Conservation (phyloP, 208 protist species). For the Trypanosoma mega region DNA sequence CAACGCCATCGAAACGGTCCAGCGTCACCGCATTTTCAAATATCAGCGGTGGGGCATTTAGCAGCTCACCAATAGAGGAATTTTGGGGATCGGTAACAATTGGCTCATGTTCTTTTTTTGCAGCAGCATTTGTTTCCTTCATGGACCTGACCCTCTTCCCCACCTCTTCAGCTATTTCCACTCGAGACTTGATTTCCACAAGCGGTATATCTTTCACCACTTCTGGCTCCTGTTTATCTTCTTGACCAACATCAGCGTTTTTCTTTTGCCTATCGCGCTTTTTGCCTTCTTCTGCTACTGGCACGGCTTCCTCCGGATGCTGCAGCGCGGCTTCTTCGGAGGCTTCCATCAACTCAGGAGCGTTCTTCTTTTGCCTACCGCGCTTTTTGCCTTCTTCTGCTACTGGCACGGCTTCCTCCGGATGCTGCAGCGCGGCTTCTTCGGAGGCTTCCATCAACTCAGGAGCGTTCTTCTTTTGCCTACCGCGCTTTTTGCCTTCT, state of each 20-base stretch:
- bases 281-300: slow-evolving; percentile 6
- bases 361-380: not conserved
- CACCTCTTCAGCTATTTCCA: slow-evolving; percentile 7
- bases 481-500: slow-evolving; percentile 1
- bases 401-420: slow-evolving; percentile 4
- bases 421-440: slow-evolving; percentile 13
- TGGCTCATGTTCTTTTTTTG: not conserved
- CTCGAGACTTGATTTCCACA: slow-evolving; percentile 12
- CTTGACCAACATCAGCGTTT: too few species aligned
- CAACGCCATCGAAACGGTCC: slow-evolving; percentile 35
- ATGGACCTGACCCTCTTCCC: slow-evolving; percentile 5
- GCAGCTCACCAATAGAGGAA: slow-evolving; percentile 13
- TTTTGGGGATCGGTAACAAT: not conserved
- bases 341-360: not conserved
- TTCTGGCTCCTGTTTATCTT: too few species aligned
- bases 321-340: not conserved
- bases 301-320: not conserved
- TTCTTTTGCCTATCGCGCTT: slow-evolving; percentile 9
- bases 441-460: slow-evolving; percentile 13
- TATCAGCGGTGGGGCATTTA: slow-evolving; percentile 28
- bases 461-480: not conserved
- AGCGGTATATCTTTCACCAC: slow-evolving; percentile 20
- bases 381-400: not conserved
- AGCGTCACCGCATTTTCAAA: slow-evolving; percentile 31
- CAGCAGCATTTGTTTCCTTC: slow-evolving; percentile 3